Evolutionary conservation across 176 grass and related monocot species (phyloP), one percentile per base, ranked within the genome.

Genomic region (Triticum turgidum): DNA sequence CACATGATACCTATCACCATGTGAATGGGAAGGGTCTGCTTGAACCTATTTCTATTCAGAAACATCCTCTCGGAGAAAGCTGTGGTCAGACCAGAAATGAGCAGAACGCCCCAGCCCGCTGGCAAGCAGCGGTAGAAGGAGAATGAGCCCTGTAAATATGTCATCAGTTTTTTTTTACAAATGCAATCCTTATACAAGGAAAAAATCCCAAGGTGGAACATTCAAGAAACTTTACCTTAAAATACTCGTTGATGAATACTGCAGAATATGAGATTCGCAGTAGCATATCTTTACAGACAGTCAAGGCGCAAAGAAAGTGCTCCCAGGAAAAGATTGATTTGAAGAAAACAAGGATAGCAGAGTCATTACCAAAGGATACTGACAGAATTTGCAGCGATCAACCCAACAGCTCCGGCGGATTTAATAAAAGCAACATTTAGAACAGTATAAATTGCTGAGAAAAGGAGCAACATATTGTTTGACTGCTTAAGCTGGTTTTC

Each of bases 381-480:
- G 35, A 90, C 80, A 78, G 82, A 94, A 92, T 99, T 99, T 10
- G 94, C 97, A 90, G 90, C 86, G 72, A 99, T 96, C 86, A 99
- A 89, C 66, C 97, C 94, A 83, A 99, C 66, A 77, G 94, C 92
- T 82, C 97, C 94, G 44, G 91, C 85, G 80, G 85, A 88, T 81
- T 87, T 92, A 83, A 99, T 96, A 71, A 99, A 75, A 64, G 92
- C 52, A 67, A 96, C 77, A 78, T 93, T 99, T 44, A 99, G 81
- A 76, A 90, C 12, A 42, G 94, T 88, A 73, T 96, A 99, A 88
- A 99, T 91, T 84, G 79, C 92, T 18, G 97, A 99, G 88, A 99
- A 96, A 52, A 94, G 51, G 42, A 99, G 92, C 73, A 99, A 85
- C 61, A 84, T 91, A 89, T 94, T 77, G 83, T 99, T 99, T 76